Evolutionary conservation across 176 grass and related monocot genomes (phyloP).

Genomic region (Alloteropsis semialata): DNA sequence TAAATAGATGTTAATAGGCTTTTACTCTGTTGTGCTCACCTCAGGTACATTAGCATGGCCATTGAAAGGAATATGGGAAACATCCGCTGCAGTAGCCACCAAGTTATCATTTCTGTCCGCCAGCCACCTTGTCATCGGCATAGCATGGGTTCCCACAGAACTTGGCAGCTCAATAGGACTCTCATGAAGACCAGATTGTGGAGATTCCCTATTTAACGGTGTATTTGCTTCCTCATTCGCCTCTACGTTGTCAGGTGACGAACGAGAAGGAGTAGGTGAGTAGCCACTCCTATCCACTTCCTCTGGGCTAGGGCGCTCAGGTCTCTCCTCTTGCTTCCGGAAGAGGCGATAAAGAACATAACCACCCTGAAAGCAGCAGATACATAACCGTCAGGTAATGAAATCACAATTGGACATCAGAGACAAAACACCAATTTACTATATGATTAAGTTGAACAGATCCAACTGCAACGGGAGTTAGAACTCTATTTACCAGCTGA

Average conservation of each 20-base stretch:
- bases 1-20: background rate
- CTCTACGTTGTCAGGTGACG: conserved; percentile 58
- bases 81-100: background rate
- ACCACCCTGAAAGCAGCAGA: conserved; percentile 62
- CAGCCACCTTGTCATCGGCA: conserved; percentile 48
- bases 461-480: background rate
- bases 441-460: background rate
- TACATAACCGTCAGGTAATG: background rate
- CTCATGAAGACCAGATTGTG: conserved; percentile 55
- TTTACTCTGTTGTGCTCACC: conserved; percentile 37
- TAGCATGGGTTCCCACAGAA: conserved; percentile 24
- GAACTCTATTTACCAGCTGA: conserved; percentile 2
- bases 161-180: conserved; percentile 30
- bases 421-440: background rate
- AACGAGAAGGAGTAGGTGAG: conserved; percentile 65
- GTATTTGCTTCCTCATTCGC: conserved; percentile 50
- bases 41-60: conserved; percentile 13
- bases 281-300: conserved; percentile 68
- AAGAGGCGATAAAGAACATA: conserved; percentile 94
- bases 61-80: conserved; percentile 12
- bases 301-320: conserved; percentile 38
- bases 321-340: conserved; percentile 60
- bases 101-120: conserved; percentile 38
- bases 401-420: background rate
- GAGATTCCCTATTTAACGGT: conserved; percentile 48